Evolutionary conservation across 768 basidiomycete genomes (phyloP), one percentile per base, ranked within the genome.

Genomic region (Hygrophorus russula): DNA sequence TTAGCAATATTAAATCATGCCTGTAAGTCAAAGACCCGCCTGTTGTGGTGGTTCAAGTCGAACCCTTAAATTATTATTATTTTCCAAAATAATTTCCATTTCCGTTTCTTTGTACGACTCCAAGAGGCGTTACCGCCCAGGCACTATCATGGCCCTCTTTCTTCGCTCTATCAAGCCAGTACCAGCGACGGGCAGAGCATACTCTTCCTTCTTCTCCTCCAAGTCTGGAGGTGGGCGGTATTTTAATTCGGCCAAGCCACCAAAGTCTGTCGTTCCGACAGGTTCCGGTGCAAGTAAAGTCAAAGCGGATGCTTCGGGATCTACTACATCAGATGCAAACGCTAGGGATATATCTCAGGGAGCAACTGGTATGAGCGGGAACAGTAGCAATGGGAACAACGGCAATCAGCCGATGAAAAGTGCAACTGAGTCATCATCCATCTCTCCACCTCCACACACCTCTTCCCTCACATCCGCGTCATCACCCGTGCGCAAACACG

Each of bases 131-230:
- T 7, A 33, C 10, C 41, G n/a, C 30, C 15, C 12, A 30, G 28
- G 24, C 41, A 40, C 5, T 30, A 18, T 20, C 44, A 79, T 81
- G 75, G 72, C 75, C 51, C 60, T 73, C 45, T 49, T 78, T 46
- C 49, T 60, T 46, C 74, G 76, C 42, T 55, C 79, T 40, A 58
- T 77, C 36, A 72, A 63, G 40, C 63, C 67, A 49, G 41, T 66
- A 20, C 70, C 69, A 38, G 66, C 69, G 15, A 61, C 69, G 12
- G 64, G 72, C 38, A 71, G 85, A 55, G 59, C 74, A 8, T 87
- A 84, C 51, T 88, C 81, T 5, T 86, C 84, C 1, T 80, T 82
- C 51, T 88, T 85, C 64, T 84, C 82, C 10, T 81, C 80, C 19
- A 85, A 82, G 54, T 68, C 82, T 1, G 84, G 85, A 2, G 68